phyloP scores from a whole-genome alignment of 352 stramenopile genomes.

The Thalassiosira hispida region DNA sequence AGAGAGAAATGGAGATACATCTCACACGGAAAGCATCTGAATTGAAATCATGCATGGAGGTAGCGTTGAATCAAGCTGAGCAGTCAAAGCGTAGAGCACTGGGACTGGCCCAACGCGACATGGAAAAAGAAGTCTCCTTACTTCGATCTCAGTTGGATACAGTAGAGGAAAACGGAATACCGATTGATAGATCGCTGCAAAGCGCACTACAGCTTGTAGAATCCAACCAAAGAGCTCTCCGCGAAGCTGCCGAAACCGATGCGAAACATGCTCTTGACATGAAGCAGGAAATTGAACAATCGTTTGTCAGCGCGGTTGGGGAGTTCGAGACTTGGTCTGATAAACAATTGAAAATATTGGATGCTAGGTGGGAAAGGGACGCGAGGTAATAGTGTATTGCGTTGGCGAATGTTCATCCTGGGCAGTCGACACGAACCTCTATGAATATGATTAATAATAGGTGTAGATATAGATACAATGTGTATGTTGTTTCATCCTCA shows the following conservation, averaged over 20 bases:
- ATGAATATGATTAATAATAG: too few relatives aligned
- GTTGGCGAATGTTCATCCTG: too few relatives aligned
- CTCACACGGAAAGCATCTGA: conserved; percentile 32
- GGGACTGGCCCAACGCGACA: conserved; percentile 12
- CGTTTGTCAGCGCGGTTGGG: conserved; percentile 21
- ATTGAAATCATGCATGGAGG: conserved; percentile 21
- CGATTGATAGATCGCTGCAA: conserved; percentile 18
- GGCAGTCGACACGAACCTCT: too few relatives aligned
- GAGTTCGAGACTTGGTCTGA: conserved; percentile 31
- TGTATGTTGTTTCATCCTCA: too few relatives aligned
- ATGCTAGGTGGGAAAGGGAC: conserved; percentile 7
- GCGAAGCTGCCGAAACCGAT: conserved; percentile 24
- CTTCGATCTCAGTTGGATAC: conserved; percentile 26
- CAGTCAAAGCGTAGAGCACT: conserved; percentile 26
- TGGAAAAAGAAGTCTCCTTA: conserved; percentile 28
- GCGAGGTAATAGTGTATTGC: too few relatives aligned
- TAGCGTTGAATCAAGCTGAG: conserved; percentile 26
- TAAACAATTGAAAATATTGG: conserved; percentile 29
- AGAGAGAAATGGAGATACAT: conserved; percentile 27
- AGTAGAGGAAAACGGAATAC: conserved; percentile 14
- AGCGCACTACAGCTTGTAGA: conserved; percentile 25
- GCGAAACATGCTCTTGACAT: conserved; percentile 14
- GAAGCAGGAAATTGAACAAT: conserved; percentile 32
- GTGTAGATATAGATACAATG: too few relatives aligned
- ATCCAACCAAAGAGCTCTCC: conserved; percentile 23